These are phyloP conservation scores for Henningerozyma blattae DNA, from an alignment of 805 yeast genomes.

Conservation along the genomic window DNA sequence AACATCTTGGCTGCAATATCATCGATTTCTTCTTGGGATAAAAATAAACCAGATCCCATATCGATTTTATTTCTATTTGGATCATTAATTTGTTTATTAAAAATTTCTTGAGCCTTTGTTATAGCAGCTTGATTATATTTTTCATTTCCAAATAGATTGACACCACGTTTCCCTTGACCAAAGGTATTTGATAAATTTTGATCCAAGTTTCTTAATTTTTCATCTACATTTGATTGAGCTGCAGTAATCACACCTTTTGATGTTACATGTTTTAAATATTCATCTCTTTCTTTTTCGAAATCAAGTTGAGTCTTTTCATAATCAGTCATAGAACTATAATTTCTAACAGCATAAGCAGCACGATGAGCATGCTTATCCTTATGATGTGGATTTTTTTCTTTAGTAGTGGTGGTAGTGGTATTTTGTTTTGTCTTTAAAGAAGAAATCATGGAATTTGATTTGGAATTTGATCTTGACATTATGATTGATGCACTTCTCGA, in stretches of 20 bases:
- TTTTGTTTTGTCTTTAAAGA: not conserved
- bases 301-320: slow-evolving; percentile 29
- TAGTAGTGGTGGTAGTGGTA: not conserved
- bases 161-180: slow-evolving; percentile 2
- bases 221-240: slow-evolving; percentile 44
- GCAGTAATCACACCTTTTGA: slow-evolving; percentile 32
- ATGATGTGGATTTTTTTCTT: not conserved
- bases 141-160: slow-evolving; percentile 28
- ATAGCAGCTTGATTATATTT: slow-evolving; percentile 63
- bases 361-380: slow-evolving; percentile 32
- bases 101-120: slow-evolving; percentile 60
- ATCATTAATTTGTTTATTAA: slow-evolving; percentile 39
- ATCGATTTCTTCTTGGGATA: slow-evolving; percentile 66
- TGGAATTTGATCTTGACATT: not conserved
- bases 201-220: slow-evolving; percentile 30
- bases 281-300: slow-evolving; percentile 21
- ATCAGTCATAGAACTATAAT: slow-evolving; percentile 26
- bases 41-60: slow-evolving; percentile 79
- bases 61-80: slow-evolving; percentile 45
- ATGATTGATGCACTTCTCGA: not conserved
- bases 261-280: slow-evolving; percentile 20
- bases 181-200: slow-evolving; percentile 20
- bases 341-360: slow-evolving; percentile 30
- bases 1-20: slow-evolving; percentile 71
- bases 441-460: not conserved